phyloP scores from a whole-genome alignment of 805 yeast genomes.

The Myxozyma mucilagina region DNA sequence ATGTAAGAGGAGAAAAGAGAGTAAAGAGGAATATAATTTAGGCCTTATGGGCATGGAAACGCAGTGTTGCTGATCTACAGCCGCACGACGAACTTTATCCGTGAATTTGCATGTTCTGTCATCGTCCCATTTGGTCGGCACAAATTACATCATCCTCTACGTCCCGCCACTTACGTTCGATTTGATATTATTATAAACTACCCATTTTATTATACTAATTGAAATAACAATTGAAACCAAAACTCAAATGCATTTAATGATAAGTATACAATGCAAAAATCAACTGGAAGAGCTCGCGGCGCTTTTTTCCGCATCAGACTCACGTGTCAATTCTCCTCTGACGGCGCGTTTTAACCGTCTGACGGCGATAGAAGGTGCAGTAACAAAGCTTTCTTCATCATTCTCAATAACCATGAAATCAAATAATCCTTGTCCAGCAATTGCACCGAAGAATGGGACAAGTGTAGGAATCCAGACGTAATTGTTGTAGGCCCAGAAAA shows the following conservation, averaged over 20 bases:
- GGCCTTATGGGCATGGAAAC: too few relatives aligned
- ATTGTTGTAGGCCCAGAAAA: conserved; percentile 42
- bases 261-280: not conserved
- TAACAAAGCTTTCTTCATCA: conserved; percentile 27
- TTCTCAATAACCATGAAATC: conserved; percentile 47
- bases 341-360: not conserved
- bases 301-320: not conserved
- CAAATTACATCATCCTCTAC: too few relatives aligned
- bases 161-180: too few relatives aligned
- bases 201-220: too few relatives aligned
- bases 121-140: too few relatives aligned
- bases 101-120: too few relatives aligned
- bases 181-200: too few relatives aligned
- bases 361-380: conserved; percentile 18
- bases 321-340: not conserved
- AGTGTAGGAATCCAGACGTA: conserved; percentile 58
- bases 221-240: not conserved
- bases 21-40: too few relatives aligned
- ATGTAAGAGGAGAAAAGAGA: too few relatives aligned
- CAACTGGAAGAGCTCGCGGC: not conserved
- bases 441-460: conserved; percentile 52
- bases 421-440: conserved; percentile 53
- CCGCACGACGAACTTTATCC: too few relatives aligned
- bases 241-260: not conserved
- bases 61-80: too few relatives aligned